Evolutionary conservation across 345 rosid species (phyloP).

Genomic region (Diplotaxis tenuifolia): DNA sequence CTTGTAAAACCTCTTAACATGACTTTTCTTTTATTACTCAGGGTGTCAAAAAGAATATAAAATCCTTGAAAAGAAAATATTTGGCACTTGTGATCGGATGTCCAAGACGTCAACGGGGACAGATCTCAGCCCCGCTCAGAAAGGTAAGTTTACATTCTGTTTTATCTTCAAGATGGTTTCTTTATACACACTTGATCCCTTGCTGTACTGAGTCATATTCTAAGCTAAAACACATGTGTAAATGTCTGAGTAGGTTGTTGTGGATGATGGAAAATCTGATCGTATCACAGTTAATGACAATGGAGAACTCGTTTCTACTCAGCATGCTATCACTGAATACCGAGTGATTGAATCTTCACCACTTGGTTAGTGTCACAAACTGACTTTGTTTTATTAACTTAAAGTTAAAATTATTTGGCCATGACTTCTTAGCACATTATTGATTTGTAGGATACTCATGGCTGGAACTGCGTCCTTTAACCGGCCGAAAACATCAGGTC

Average conservation of each 20-base stretch:
- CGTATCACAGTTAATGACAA: conserved; percentile 64
- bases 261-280: conserved; percentile 85
- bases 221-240: neutral
- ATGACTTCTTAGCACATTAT: neutral
- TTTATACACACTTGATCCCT: neutral
- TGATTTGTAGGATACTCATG: conserved; percentile 71
- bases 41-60: conserved; percentile 48
- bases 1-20: neutral
- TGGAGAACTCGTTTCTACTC: conserved; percentile 49
- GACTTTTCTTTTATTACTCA: conserved; percentile 15
- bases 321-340: conserved; percentile 79
- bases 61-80: conserved; percentile 61
- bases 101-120: conserved; percentile 59
- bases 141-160: conserved; percentile 50
- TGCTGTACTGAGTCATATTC: neutral
- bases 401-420: neutral
- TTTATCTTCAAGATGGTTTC: neutral
- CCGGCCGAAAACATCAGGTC: conserved; percentile 97
- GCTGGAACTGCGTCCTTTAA: conserved; percentile 82
- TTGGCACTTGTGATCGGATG: conserved; percentile 86
- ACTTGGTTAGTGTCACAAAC: conserved; percentile 51
- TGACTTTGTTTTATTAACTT: neutral
- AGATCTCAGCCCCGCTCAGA: conserved; percentile 68
- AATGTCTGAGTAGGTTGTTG: conserved; percentile 53
- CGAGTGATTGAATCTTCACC: conserved; percentile 58